A percentile compares a stretch with the other conserved stretches of the same genome.
phyloP scores from a whole-genome alignment of 2,329 filamentous ascomycete genomes.

The Volutella citrinella region DNA sequence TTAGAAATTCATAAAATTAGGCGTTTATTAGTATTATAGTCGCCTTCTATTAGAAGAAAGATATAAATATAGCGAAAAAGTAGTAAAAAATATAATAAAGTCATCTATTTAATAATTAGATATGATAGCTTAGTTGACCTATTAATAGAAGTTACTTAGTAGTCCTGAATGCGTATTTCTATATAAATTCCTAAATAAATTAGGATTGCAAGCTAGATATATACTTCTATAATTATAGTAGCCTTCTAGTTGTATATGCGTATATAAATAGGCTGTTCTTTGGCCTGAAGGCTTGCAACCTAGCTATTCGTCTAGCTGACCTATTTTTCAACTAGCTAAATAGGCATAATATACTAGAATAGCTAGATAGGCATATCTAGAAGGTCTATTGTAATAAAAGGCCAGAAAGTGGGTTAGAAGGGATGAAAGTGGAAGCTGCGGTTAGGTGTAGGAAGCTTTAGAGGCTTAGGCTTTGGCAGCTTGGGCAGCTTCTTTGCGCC shows the following conservation, averaged over 20 bases:
- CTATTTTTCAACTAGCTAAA: constrained; percentile 3
- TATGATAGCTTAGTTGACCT: not conserved
- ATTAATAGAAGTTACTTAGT: constrained; percentile 5
- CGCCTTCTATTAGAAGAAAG: not conserved
- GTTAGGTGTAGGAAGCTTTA: too few relatives aligned
- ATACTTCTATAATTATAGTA: constrained; percentile 7
- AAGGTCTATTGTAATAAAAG: not conserved
- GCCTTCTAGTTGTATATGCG: constrained; percentile 1
- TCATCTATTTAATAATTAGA: constrained; percentile 10
- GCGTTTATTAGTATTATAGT: not conserved
- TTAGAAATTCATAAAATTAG: not conserved
- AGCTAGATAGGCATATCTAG: constrained; percentile 1
- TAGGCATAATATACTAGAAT: constrained; percentile 7
- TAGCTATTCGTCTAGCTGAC: constrained; percentile 4
- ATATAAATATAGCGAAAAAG: constrained; percentile 6
- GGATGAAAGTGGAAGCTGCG: constrained; percentile 2
- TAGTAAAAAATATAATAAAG: constrained; percentile 8
- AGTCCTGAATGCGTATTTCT: constrained; percentile 7
- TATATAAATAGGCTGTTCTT: not conserved
- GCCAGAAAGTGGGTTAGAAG: not conserved
- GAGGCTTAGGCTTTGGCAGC: too few relatives aligned
- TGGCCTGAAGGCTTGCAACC: not conserved
- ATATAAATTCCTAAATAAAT: constrained; percentile 12
- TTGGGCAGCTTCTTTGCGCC: too few relatives aligned
- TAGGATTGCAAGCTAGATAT: constrained; percentile 9